These are phyloP conservation scores for Geranomyces variabilis DNA, from an alignment of 192 early-diverging fungal genomes.

Conservation along the genomic window DNA sequence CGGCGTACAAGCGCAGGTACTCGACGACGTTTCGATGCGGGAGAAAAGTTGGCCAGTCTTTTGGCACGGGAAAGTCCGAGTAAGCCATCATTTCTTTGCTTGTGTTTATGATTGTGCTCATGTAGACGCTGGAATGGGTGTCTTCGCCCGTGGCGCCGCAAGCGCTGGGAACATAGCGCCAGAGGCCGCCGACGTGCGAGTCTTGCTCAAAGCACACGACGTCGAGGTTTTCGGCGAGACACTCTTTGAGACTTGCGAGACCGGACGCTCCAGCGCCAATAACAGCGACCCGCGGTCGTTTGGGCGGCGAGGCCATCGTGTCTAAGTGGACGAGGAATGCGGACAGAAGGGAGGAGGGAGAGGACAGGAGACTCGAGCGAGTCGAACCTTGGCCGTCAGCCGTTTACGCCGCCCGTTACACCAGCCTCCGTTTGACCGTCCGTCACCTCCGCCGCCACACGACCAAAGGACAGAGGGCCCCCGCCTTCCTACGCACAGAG, in stretches of 20 bases:
- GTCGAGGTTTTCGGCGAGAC: slow-evolving; percentile 54
- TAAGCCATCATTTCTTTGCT: slow-evolving; percentile 58
- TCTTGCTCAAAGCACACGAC: slow-evolving; percentile 61
- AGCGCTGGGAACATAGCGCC: slow-evolving; percentile 52
- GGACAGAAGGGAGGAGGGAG: no score
- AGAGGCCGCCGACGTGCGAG: slow-evolving; percentile 55
- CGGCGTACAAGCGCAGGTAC: slow-evolving; percentile 58
- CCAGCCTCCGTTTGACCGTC: no score
- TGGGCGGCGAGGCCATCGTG: neutral
- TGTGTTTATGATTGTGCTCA: slow-evolving; percentile 59
- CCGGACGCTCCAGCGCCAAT: slow-evolving; percentile 51
- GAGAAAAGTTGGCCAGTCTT: slow-evolving; percentile 62
- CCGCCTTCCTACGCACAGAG: no score
- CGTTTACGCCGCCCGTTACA: no score
- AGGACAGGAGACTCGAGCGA: no score
- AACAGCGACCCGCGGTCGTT: slow-evolving; percentile 23
- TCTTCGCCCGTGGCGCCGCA: slow-evolving; percentile 40
- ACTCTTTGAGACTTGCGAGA: slow-evolving; percentile 57
- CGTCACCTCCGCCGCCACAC: no score
- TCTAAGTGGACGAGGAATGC: no score
- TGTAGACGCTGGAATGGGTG: slow-evolving; percentile 59
- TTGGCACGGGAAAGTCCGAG: slow-evolving; percentile 64
- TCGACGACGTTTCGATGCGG: slow-evolving; percentile 50
- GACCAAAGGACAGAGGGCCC: no score
- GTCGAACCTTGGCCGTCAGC: no score